phyloP scores from a whole-genome alignment of 75 land plant species.

The Chamaecyparis obtusa region DNA sequence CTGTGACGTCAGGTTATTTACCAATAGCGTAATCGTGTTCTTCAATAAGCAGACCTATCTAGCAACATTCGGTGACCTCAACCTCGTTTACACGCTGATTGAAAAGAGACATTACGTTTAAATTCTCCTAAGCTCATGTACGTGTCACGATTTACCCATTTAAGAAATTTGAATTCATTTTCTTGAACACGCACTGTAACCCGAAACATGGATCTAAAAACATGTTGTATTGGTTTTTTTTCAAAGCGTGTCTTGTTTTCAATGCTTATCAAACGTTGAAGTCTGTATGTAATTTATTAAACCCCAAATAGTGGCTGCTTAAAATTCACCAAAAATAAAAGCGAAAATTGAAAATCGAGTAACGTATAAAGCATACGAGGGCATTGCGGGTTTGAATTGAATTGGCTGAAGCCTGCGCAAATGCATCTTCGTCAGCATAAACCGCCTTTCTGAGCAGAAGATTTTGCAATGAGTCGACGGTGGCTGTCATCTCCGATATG shows the following conservation, averaged over 20 bases:
- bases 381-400: conserved; percentile 68
- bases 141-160: not conserved
- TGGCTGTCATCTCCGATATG: conserved; percentile 62
- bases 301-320: conserved; percentile 2
- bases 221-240: no score
- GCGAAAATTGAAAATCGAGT: not conserved
- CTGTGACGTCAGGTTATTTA: not conserved
- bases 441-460: conserved; percentile 82
- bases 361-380: conserved; percentile 37
- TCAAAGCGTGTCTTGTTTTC: no score
- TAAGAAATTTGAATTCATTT: not conserved
- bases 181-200: no score
- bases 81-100: no score
- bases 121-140: not conserved
- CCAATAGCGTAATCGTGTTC: not conserved
- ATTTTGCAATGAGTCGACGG: conserved; percentile 72
- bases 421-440: conserved; percentile 79
- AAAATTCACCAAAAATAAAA: not conserved
- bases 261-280: no score
- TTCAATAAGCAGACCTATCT: not conserved
- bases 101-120: not conserved
- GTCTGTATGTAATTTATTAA: not conserved
- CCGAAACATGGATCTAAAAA: no score
- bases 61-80: not conserved
- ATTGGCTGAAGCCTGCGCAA: conserved; percentile 61